Evolutionary conservation across 305 asterid species (phyloP).

Genomic region (Fraxinus latifolia): DNA sequence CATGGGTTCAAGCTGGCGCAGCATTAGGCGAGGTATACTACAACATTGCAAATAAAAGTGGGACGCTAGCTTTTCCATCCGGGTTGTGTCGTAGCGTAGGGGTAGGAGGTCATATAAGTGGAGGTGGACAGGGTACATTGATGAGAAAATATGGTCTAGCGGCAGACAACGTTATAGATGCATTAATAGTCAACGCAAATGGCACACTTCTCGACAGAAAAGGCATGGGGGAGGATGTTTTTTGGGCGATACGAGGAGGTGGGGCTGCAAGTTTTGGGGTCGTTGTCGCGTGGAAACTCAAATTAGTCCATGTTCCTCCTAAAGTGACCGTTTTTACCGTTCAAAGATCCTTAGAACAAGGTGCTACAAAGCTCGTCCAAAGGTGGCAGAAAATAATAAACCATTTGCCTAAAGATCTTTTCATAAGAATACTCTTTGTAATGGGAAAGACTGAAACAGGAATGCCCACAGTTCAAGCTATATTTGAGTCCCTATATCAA

Average conservation of each 20-base stretch:
- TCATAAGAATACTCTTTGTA: conserved; percentile 22
- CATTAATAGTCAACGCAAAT: conserved; percentile 16
- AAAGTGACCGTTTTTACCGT: conserved; percentile 26
- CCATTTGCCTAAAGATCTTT: conserved; percentile 25
- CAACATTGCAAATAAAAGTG: conserved; percentile 20
- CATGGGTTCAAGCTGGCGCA: conserved; percentile 41
- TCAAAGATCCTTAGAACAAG: conserved; percentile 21
- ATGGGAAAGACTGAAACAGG: conserved; percentile 10
- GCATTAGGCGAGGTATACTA: conserved; percentile 35
- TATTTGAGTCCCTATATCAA: conserved; percentile 19
- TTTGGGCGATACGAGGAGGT: conserved; percentile 40
- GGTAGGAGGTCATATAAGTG: conserved; percentile 38
- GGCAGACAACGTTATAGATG: conserved; percentile 31
- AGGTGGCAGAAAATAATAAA: conserved; percentile 28
- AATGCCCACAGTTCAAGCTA: conserved; percentile 6
- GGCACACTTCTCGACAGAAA: conserved; percentile 24
- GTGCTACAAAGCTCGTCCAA: conserved; percentile 25
- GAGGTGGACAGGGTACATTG: conserved; percentile 37
- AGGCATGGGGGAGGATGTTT: conserved; percentile 34
- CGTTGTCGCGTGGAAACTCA: conserved; percentile 29
- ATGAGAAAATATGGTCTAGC: conserved; percentile 37
- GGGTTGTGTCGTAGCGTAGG: conserved; percentile 33
- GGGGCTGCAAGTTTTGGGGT: conserved; percentile 41
- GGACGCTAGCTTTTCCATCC: conserved; percentile 28
- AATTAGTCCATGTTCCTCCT: conserved; percentile 28